These are phyloP conservation scores for Raddia distichophylla DNA, from an alignment of 176 grass and related monocot genomes.

Conservation along the genomic window DNA sequence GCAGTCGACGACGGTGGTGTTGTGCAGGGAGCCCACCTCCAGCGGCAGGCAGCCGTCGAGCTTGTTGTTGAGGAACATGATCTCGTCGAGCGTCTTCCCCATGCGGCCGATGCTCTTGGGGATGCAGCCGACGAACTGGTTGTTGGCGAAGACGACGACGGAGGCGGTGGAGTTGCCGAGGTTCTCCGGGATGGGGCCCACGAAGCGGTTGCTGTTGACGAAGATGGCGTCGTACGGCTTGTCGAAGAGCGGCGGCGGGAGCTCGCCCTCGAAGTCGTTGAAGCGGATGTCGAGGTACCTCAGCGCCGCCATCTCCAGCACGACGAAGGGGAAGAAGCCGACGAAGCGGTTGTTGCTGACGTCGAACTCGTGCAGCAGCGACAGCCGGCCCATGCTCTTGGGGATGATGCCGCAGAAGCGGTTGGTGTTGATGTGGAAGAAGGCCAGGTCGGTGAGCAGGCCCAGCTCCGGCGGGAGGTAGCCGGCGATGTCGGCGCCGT, in stretches of 20 bases:
- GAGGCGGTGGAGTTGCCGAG: slow-evolving; percentile 56
- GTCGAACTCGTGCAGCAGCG: slow-evolving; percentile 51
- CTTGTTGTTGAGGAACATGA: slow-evolving; percentile 50
- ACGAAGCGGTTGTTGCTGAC: slow-evolving; percentile 65
- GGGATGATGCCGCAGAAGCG: slow-evolving; percentile 64
- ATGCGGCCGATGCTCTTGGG: slow-evolving; percentile 47
- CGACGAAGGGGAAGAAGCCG: slow-evolving; percentile 40
- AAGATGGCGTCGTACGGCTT: slow-evolving; percentile 57
- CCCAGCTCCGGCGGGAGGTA: slow-evolving; percentile 50
- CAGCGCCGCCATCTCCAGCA: slow-evolving; percentile 32
- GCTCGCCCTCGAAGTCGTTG: slow-evolving; percentile 60
- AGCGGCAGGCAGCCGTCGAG: slow-evolving; percentile 47
- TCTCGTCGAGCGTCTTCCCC: slow-evolving; percentile 48
- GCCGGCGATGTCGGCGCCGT: slow-evolving; percentile 58
- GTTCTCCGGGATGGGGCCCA: slow-evolving; percentile 35
- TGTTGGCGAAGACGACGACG: slow-evolving; percentile 53
- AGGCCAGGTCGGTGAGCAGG: slow-evolving; percentile 49
- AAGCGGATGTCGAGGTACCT: slow-evolving; percentile 55
- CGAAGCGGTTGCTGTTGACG: slow-evolving; percentile 53
- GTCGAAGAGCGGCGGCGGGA: slow-evolving; percentile 48
- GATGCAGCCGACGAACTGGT: slow-evolving; percentile 40
- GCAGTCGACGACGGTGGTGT: slow-evolving; percentile 38
- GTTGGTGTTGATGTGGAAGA: slow-evolving; percentile 67
- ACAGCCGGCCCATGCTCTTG: slow-evolving; percentile 35
- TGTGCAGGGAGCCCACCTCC: slow-evolving; percentile 41